Conservation (phyloP, 345 rosid genomes). For the Pistacia integerrima region DNA sequence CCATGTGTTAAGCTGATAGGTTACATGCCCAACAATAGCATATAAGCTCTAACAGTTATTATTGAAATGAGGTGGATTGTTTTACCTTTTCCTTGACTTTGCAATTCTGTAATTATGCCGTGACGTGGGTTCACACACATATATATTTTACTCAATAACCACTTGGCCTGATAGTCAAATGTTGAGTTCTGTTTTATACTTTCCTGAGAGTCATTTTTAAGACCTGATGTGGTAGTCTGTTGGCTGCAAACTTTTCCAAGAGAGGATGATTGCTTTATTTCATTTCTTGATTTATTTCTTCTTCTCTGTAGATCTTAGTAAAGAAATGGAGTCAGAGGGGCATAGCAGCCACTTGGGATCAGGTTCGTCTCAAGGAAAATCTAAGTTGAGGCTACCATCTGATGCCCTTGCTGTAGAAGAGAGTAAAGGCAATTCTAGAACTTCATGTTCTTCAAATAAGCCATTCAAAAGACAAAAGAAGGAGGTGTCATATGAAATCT, state of each 20-base stretch:
- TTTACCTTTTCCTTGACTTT: background rate
- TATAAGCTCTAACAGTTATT: background rate
- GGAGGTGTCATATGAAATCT: conserved; percentile 21
- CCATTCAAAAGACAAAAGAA: conserved; percentile 25
- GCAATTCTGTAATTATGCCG: background rate
- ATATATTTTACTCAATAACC: background rate
- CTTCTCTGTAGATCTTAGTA: conserved; percentile 50
- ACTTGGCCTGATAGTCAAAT: conserved; percentile 4
- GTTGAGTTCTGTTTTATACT: conserved; percentile 13
- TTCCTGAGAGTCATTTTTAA: conserved; percentile 14
- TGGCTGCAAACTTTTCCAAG: conserved; percentile 19
- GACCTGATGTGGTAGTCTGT: background rate
- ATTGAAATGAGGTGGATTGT: background rate
- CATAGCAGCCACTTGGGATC: conserved; percentile 23
- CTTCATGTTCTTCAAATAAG: conserved; percentile 27
- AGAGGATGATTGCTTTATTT: conserved; percentile 25
- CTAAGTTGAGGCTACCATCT: conserved; percentile 18
- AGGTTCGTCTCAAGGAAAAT: conserved; percentile 22
- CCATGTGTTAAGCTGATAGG: background rate
- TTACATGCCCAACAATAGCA: too few species aligned
- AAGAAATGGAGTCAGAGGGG: conserved; percentile 29
- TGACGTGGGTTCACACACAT: background rate
- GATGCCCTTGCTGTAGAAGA: conserved; percentile 20
- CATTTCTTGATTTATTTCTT: conserved; percentile 35
- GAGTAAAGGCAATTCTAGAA: conserved; percentile 11